These are phyloP conservation scores for Ceratocystis cubensis DNA, from an alignment of 2,329 filamentous ascomycete genomes.

Conservation along the genomic window DNA sequence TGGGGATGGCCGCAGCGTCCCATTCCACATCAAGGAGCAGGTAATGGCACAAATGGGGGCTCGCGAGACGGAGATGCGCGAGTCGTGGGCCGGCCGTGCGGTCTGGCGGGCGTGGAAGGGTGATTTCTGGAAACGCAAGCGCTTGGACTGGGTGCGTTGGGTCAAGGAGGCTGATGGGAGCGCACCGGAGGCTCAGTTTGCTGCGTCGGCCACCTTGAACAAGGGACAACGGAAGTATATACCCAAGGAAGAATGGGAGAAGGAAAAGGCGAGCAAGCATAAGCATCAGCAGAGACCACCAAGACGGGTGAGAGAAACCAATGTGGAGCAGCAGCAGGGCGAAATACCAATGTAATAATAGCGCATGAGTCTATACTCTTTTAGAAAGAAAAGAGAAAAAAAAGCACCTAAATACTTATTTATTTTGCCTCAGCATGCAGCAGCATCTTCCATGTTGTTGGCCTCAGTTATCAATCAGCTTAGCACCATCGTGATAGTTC, in stretches of 20 bases:
- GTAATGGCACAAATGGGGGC: constrained; percentile 39
- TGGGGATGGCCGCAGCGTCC: constrained; percentile 35
- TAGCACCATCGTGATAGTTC: not conserved
- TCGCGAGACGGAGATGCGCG: constrained; percentile 38
- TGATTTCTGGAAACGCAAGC: constrained; percentile 42
- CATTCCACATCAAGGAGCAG: constrained; percentile 46
- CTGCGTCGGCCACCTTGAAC: constrained; percentile 14
- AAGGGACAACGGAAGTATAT: constrained; percentile 16
- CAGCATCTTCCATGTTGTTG: too few relatives aligned
- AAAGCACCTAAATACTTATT: not conserved
- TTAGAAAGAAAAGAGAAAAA: not conserved
- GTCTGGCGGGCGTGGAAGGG: constrained; percentile 48
- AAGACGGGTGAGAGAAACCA: constrained; percentile 5
- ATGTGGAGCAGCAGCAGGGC: not conserved
- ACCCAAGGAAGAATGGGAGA: constrained; percentile 19
- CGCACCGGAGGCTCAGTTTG: constrained; percentile 16
- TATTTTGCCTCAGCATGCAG: too few relatives aligned
- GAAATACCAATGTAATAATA: not conserved
- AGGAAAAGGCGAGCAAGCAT: constrained; percentile 14
- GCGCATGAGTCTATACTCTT: not conserved
- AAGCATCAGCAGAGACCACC: constrained; percentile 16
- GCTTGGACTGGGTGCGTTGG: constrained; percentile 45
- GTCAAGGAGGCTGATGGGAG: constrained; percentile 33
- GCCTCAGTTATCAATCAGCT: not conserved
- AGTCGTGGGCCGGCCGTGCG: constrained; percentile 42